These are phyloP conservation scores for Westerdykella sp. DNA, from an alignment of 2,329 filamentous ascomycete genomes.

Conservation along the genomic window DNA sequence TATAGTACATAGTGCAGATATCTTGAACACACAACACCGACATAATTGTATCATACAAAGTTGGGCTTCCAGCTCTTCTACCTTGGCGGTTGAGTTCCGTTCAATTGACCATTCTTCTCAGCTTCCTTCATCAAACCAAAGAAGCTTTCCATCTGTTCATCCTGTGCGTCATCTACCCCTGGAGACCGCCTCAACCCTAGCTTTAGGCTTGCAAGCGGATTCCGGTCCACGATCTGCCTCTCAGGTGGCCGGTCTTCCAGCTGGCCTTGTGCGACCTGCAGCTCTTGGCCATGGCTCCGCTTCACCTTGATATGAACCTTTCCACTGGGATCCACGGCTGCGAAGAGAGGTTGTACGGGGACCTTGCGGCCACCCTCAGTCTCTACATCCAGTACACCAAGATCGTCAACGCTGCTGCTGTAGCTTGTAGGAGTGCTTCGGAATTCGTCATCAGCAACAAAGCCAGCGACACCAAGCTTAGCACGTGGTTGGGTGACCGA, in stretches of 20 bases:
- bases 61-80: too few species aligned
- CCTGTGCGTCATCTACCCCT: constrained; percentile 13
- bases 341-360: constrained; percentile 45
- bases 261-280: constrained; percentile 19
- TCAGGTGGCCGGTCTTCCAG: constrained; percentile 22
- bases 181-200: constrained; percentile 11
- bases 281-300: constrained; percentile 17
- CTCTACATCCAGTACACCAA: constrained; percentile 40
- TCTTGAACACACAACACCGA: too few species aligned
- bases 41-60: too few species aligned
- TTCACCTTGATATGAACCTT: constrained; percentile 23
- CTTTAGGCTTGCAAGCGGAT: constrained; percentile 8
- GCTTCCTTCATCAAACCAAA: background rate
- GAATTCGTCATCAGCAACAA: constrained; percentile 37
- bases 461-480: constrained; percentile 41
- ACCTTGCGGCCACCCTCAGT: constrained; percentile 48
- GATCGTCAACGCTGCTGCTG: constrained; percentile 25
- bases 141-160: constrained; percentile 3
- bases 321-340: constrained; percentile 24
- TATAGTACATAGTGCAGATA: too few species aligned
- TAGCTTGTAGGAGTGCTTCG: constrained; percentile 23
- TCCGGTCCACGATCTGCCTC: constrained; percentile 4
- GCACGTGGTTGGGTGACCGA: constrained; percentile 21
- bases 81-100: background rate
- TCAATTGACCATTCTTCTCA: background rate